A percentile compares a stretch with the other conserved stretches of the same genome.
Conservation (phyloP, 2,329 filamentous ascomycete genomes). For the Chrysoporthe austroafricana region DNA sequence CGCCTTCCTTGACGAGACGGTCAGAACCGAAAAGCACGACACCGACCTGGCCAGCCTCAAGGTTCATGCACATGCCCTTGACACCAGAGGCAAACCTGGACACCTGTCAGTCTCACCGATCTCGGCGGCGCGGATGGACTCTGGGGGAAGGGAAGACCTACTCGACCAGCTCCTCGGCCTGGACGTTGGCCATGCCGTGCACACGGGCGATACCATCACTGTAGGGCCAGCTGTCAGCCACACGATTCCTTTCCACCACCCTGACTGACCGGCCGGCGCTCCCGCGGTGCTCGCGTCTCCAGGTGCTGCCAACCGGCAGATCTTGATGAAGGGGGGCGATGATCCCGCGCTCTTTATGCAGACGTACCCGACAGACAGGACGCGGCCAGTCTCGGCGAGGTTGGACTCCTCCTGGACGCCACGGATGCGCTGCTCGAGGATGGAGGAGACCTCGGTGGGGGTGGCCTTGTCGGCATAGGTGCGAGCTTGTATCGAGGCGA, state of each 20-base stretch:
- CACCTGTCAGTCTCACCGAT: constrained; percentile 29
- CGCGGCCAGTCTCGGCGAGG: constrained; percentile 97
- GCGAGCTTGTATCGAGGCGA: constrained; percentile 73
- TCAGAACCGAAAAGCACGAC: constrained; percentile 99
- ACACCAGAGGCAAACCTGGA: constrained; percentile 96
- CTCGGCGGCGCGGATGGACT: constrained; percentile 19
- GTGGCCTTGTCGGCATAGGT: constrained; percentile 95
- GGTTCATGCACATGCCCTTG: constrained; percentile 99
- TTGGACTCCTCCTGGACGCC: constrained; percentile 96
- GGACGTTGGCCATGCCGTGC: constrained; percentile 99
- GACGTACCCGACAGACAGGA: constrained; percentile 97
- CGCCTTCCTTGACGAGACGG: constrained; percentile 99
- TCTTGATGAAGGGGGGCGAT: neutral
- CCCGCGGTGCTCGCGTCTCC: constrained; percentile 1
- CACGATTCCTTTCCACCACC: neutral
- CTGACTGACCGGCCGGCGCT: neutral
- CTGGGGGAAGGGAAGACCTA: constrained; percentile 58
- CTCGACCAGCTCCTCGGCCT: constrained; percentile 99
- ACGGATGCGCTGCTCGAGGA: constrained; percentile 98
- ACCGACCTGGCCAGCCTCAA: constrained; percentile 99
- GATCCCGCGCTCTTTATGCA: constrained; percentile 1
- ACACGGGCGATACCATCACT: constrained; percentile 99
- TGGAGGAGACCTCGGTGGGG: constrained; percentile 98
- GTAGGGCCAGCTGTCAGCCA: constrained; percentile 39
- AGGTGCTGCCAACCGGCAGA: neutral